A percentile compares a stretch with the other conserved stretches of the same genome.
phyloP scores from a whole-genome alignment of 1,284 basidiomycete species.

The Caloboletus firmus region DNA sequence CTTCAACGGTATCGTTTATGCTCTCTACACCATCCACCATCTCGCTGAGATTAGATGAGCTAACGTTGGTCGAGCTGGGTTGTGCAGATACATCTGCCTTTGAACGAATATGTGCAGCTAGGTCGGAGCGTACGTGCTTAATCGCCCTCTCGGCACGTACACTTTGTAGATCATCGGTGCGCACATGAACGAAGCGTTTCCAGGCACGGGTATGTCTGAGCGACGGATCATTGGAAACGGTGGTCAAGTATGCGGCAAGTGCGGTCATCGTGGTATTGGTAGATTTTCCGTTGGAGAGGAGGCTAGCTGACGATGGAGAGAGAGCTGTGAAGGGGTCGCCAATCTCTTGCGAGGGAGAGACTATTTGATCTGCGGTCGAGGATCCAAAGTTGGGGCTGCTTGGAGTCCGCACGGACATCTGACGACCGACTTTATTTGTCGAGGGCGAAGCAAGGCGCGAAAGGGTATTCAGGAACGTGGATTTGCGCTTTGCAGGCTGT shows the following conservation, averaged over 20 bases:
- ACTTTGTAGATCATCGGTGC: constrained; percentile 84
- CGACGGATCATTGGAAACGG: constrained; percentile 64
- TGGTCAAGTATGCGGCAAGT: constrained; percentile 80
- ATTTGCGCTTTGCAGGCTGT: constrained; percentile 68
- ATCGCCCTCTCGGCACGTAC: constrained; percentile 83
- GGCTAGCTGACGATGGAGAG: constrained; percentile 29
- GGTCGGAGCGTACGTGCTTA: constrained; percentile 81
- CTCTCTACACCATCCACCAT: constrained; percentile 34
- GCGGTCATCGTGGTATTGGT: constrained; percentile 55
- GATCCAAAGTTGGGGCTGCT: constrained; percentile 32
- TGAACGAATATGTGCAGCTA: constrained; percentile 63
- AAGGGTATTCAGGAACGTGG: constrained; percentile 77
- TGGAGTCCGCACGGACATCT: constrained; percentile 34
- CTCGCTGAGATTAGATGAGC: constrained; percentile 31
- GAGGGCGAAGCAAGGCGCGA: constrained; percentile 73
- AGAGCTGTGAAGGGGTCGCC: constrained; percentile 61
- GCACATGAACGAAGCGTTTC: constrained; percentile 83
- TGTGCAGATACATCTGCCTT: constrained; percentile 25
- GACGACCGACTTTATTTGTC: constrained; percentile 45
- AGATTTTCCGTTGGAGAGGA: constrained; percentile 23
- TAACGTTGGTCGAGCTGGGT: constrained; percentile 27
- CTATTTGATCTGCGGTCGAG: constrained; percentile 38
- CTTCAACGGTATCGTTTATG: constrained; percentile 29
- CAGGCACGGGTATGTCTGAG: constrained; percentile 69
- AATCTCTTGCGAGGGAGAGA: constrained; percentile 55